Percentiles rank a stretch among this genome's conserved stretches.
These are phyloP conservation scores for Cryphonectria carpinicola DNA, from an alignment of 2,329 filamentous ascomycete species.

Conservation along the genomic window DNA sequence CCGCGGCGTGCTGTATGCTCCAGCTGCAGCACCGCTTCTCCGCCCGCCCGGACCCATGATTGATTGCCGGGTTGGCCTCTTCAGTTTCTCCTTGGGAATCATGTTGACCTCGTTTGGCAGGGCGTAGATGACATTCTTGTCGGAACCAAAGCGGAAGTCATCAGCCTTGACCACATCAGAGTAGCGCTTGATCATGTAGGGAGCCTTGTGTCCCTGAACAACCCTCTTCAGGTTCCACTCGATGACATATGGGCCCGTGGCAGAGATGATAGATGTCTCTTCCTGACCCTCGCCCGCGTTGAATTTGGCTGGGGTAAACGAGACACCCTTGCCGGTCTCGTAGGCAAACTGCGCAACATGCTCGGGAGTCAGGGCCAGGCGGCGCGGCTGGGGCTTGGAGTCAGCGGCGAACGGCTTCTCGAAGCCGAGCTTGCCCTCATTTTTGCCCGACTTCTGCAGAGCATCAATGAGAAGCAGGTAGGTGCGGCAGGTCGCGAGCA, in stretches of 20 bases:
- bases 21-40: slow-evolving; percentile 51
- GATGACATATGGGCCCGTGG: slow-evolving; percentile 94
- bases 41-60: slow-evolving; percentile 69
- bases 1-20: slow-evolving; percentile 23
- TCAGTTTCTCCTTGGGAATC: slow-evolving; percentile 84
- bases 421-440: slow-evolving; percentile 97
- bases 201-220: slow-evolving; percentile 76
- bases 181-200: slow-evolving; percentile 97
- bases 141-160: slow-evolving; percentile 95
- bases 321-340: slow-evolving; percentile 84
- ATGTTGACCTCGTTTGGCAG: slow-evolving; percentile 98
- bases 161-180: slow-evolving; percentile 95
- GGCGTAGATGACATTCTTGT: slow-evolving; percentile 98
- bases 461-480: slow-evolving; percentile 94
- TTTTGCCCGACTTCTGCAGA: slow-evolving; percentile 89
- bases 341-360: slow-evolving; percentile 98
- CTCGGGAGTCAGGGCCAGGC: slow-evolving; percentile 83
- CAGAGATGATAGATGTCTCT: slow-evolving; percentile 95
- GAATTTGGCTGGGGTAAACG: slow-evolving; percentile 91
- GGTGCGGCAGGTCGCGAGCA: slow-evolving; percentile 90
- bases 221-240: slow-evolving; percentile 97
- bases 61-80: slow-evolving; percentile 88
- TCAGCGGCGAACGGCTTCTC: slow-evolving; percentile 92
- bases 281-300: slow-evolving; percentile 81
- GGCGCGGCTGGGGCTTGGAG: slow-evolving; percentile 88